A percentile compares a stretch with the other conserved stretches of the same genome.
Conservation (phyloP, 2,329 filamentous ascomycete genomes). For the Stemphylium vesicarium region DNA sequence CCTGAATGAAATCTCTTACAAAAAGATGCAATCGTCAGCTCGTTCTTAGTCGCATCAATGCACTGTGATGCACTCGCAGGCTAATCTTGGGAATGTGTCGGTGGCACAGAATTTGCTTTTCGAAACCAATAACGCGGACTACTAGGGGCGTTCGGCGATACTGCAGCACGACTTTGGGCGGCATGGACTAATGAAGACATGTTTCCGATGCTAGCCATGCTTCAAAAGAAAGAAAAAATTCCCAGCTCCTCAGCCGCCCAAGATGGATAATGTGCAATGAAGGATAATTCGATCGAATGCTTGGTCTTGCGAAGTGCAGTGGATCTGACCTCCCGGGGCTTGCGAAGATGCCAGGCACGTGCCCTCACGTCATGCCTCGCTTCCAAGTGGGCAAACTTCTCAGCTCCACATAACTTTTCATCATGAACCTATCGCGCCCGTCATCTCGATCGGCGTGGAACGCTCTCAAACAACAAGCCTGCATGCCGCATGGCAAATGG, state of each 20-base stretch:
- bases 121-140: not conserved
- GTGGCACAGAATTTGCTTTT: not conserved
- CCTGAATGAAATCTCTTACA: not conserved
- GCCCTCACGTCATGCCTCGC: slow-evolving; percentile 12
- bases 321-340: not conserved
- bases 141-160: not conserved
- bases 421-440: slow-evolving; percentile 2
- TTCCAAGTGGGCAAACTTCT: not conserved
- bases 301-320: not conserved
- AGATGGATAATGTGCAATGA: too few relatives aligned
- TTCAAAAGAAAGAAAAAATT: not conserved
- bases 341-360: slow-evolving; percentile 4
- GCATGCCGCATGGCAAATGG: not conserved
- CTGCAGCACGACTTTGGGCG: not conserved
- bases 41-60: not conserved
- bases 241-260: too few relatives aligned
- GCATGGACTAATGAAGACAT: not conserved
- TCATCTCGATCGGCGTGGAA: not conserved
- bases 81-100: not conserved
- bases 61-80: not conserved
- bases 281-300: too few relatives aligned
- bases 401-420: slow-evolving; percentile 3
- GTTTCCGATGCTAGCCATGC: not conserved
- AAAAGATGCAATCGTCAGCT: not conserved
- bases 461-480: not conserved